A percentile compares a stretch with the other conserved stretches of the same genome.
Conservation (phyloP, 1,284 basidiomycete species). For the Sporisorium graminicola region DNA sequence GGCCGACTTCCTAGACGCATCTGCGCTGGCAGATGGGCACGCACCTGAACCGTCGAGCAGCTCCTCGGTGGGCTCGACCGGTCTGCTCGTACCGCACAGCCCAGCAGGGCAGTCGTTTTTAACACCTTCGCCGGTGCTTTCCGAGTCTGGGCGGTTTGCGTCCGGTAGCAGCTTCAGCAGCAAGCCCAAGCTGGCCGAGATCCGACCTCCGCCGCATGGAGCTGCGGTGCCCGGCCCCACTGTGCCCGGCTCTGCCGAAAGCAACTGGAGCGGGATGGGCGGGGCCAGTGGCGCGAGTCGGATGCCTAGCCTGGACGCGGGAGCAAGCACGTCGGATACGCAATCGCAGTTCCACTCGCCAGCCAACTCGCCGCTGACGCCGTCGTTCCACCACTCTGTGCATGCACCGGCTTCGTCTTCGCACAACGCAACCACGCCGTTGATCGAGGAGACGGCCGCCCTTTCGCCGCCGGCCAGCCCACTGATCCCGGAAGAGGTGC, state of each 20-base stretch:
- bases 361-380: slow-evolving; percentile 39
- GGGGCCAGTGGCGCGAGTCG: slow-evolving; percentile 18
- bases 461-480: slow-evolving; percentile 23
- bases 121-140: slow-evolving; percentile 22
- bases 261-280: slow-evolving; percentile 34
- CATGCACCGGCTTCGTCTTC: slow-evolving; percentile 4
- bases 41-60: slow-evolving; percentile 22
- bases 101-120: slow-evolving; percentile 33
- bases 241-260: slow-evolving; percentile 44
- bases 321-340: slow-evolving; percentile 34
- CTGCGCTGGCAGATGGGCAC: slow-evolving; percentile 39
- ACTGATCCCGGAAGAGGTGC: slow-evolving; percentile 41
- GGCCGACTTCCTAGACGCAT: slow-evolving; percentile 51
- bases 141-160: slow-evolving; percentile 16
- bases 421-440: background rate
- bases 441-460: slow-evolving; percentile 5
- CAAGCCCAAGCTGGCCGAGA: slow-evolving; percentile 33
- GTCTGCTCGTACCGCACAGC: slow-evolving; percentile 40
- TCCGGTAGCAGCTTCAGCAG: slow-evolving; percentile 3
- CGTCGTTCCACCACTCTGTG: slow-evolving; percentile 40
- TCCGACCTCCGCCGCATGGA: slow-evolving; percentile 38
- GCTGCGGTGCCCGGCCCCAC: slow-evolving; percentile 31
- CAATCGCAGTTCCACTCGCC: slow-evolving; percentile 51
- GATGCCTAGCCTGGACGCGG: slow-evolving; percentile 45
- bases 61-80: slow-evolving; percentile 27